Percentiles rank a stretch among this genome's conserved stretches.
Evolutionary conservation across 345 rosid genomes (phyloP).

Genomic region (Pugionium cornutum): DNA sequence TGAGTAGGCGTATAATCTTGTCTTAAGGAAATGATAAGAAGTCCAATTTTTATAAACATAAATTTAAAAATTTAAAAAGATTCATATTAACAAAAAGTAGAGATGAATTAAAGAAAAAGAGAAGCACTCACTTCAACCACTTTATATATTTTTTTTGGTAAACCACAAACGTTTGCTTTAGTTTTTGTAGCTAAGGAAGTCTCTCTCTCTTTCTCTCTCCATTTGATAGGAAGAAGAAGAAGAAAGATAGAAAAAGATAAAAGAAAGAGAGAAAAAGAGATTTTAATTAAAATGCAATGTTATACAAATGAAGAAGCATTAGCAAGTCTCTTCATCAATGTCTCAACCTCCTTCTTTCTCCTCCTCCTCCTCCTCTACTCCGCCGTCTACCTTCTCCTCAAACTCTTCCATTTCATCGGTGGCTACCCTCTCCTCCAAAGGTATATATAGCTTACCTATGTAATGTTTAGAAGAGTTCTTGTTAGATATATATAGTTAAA

Average conservation of each 20-base stretch:
- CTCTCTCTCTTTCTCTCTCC: constrained; percentile 27
- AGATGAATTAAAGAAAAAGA: constrained; percentile 23
- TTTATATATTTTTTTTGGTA: constrained; percentile 18
- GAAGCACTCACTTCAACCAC: constrained; percentile 39
- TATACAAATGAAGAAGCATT: constrained; percentile 67
- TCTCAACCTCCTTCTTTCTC: constrained; percentile 66
- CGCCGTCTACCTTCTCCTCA: constrained; percentile 60
- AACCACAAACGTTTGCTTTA: constrained; percentile 39
- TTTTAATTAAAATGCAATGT: constrained; percentile 64
- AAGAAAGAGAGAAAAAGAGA: constrained; percentile 26
- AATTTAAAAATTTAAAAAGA: neutral
- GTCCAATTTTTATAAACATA: constrained; percentile 10
- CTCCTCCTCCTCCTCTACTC: constrained; percentile 68
- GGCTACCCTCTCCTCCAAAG: constrained; percentile 65
- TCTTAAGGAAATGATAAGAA: constrained; percentile 26
- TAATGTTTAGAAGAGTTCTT: neutral
- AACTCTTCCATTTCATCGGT: constrained; percentile 64
- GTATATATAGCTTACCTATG: constrained; percentile 38
- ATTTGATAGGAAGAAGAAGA: constrained; percentile 38
- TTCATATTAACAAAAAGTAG: constrained; percentile 27
- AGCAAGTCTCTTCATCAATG: constrained; percentile 63
- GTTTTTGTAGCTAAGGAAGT: constrained; percentile 29
- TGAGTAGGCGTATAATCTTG: constrained; percentile 40
- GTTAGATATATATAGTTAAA: neutral
- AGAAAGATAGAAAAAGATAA: constrained; percentile 38